phyloP scores from a whole-genome alignment of 208 protist species.

The Trypanosoma platydactyli region DNA sequence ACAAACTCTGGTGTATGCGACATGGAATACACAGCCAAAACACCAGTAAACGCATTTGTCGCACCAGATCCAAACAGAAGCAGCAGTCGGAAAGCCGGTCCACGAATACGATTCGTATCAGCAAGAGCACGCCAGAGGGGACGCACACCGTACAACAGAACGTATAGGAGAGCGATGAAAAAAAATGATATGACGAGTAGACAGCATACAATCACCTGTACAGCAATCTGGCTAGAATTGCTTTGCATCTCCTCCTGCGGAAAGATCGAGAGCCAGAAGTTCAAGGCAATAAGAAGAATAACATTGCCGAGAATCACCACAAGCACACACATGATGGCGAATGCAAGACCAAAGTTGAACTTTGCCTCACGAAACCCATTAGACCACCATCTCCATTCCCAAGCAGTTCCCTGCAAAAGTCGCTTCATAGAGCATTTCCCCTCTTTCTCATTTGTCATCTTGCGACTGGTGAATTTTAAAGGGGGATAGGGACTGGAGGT shows the following conservation, averaged over 20 bases:
- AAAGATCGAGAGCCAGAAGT: constrained; percentile 76
- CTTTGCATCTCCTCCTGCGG: constrained; percentile 29
- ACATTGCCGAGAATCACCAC: constrained; percentile 78
- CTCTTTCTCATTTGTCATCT: no score
- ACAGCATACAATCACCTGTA: constrained; percentile 61
- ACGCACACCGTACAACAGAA: constrained; percentile 35
- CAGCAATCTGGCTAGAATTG: constrained; percentile 68
- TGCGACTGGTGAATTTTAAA: no score
- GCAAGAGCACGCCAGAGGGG: constrained; percentile 53
- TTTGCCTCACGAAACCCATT: constrained; percentile 40
- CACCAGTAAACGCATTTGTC: constrained; percentile 54
- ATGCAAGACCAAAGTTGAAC: constrained; percentile 37
- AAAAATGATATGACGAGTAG: constrained; percentile 60
- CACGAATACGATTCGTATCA: constrained; percentile 51
- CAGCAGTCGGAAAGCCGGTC: constrained; percentile 58
- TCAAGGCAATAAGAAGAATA: constrained; percentile 66
- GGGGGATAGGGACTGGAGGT: no score
- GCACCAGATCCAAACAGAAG: constrained; percentile 72
- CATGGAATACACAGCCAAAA: constrained; percentile 66
- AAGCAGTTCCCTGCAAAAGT: constrained; percentile 2
- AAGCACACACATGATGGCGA: constrained; percentile 67
- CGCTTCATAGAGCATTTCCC: neutral
- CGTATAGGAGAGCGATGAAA: constrained; percentile 36
- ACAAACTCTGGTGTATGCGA: constrained; percentile 76
- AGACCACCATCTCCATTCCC: constrained; percentile 23